A percentile compares a stretch with the other conserved stretches of the same genome.
Evolutionary conservation across 306 rosid genomes (phyloP).

Genomic region (Vigna unguiculata): DNA sequence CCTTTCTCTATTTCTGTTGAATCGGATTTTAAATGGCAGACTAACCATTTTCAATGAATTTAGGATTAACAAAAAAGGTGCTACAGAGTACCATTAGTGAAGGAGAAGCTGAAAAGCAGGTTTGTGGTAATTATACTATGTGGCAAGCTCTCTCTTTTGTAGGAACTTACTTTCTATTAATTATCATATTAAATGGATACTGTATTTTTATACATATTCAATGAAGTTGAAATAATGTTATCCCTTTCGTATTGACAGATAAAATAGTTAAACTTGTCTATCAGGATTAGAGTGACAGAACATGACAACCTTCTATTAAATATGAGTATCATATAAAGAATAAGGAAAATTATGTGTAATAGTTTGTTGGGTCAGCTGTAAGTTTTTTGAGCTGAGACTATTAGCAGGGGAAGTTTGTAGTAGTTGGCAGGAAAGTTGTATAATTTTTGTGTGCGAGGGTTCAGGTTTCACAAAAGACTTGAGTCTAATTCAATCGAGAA

Average conservation of each 20-base stretch:
- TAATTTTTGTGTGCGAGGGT: too few species aligned
- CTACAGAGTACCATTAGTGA: constrained; percentile 76
- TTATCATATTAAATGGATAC: neutral
- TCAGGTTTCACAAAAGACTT: too few species aligned
- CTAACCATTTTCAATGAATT: constrained; percentile 45
- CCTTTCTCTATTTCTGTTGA: neutral
- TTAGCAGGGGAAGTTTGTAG: too few species aligned
- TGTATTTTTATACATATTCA: constrained; percentile 26
- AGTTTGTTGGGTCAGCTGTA: too few species aligned
- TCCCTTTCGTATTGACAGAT: constrained; percentile 8
- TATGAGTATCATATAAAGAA: too few species aligned
- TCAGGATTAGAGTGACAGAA: constrained; percentile 3
- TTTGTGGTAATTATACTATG: constrained; percentile 44
- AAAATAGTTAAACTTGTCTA: constrained; percentile 39
- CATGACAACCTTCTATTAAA: too few species aligned
- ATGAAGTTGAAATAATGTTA: constrained; percentile 20
- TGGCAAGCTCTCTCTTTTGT: constrained; percentile 19
- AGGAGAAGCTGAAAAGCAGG: constrained; percentile 94
- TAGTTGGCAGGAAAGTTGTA: too few species aligned
- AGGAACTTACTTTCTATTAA: constrained; percentile 10
- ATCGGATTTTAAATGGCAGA: constrained; percentile 29
- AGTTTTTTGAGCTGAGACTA: too few species aligned
- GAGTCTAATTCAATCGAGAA: too few species aligned
- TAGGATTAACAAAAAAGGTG: constrained; percentile 83
- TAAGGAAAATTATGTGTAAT: too few species aligned